Conservation (phyloP, 805 yeast genomes). For the Cyberlindnera veronae region DNA sequence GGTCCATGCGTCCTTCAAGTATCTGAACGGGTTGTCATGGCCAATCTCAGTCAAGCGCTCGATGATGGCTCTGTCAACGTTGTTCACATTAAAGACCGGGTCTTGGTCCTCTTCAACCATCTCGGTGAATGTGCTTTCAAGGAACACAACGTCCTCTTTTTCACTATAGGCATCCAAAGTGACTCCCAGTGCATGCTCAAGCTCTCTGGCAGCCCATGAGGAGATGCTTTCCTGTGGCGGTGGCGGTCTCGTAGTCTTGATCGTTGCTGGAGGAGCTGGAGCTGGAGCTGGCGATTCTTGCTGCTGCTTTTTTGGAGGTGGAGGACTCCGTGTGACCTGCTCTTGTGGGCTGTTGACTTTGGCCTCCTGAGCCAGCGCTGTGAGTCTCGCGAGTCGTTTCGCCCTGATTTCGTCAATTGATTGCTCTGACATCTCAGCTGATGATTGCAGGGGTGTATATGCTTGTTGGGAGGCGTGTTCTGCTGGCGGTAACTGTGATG, state of each 20-base stretch:
- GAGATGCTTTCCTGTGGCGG: constrained; percentile 9
- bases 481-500: not conserved
- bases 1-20: constrained; percentile 44
- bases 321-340: too few species aligned
- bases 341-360: too few species aligned
- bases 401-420: constrained; percentile 35
- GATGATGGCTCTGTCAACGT: constrained; percentile 49
- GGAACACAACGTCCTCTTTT: constrained; percentile 11
- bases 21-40: constrained; percentile 42
- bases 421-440: too few species aligned
- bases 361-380: too few species aligned
- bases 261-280: constrained; percentile 1
- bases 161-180: constrained; percentile 20
- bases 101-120: constrained; percentile 22
- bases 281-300: not conserved
- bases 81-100: constrained; percentile 14
- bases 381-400: constrained; percentile 28
- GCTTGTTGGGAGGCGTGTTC: not conserved
- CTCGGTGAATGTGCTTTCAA: constrained; percentile 25
- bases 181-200: constrained; percentile 15
- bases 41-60: constrained; percentile 57
- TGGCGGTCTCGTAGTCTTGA: too few species aligned
- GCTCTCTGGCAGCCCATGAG: constrained; percentile 8
- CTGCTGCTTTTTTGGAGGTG: not conserved
- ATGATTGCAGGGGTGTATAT: too few species aligned